Base-by-base conservation (phyloP, 148 eudicot genomes). In the Pouteria glomerata region DNA sequence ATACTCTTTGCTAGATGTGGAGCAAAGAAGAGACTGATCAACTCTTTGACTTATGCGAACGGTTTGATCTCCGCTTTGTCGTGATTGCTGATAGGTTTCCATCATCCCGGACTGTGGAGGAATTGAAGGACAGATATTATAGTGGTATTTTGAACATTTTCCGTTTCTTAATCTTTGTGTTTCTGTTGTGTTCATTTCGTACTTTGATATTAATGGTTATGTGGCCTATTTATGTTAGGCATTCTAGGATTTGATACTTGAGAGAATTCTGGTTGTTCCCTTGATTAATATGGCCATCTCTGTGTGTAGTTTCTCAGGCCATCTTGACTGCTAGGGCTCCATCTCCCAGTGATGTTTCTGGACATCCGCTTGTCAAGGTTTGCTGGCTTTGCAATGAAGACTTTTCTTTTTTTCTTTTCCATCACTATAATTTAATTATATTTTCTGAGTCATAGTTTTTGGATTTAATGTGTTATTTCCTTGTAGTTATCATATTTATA, bases 1-100 rank as follows among this genome's bases (percentile, higher is more conserved):
- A 29, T 56, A 42, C 39, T 62, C 64, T 70, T 56, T 74, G 37
- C 37, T 77, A 95, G 99, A 77, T 74, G 71, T 95, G 97, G 96
- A 91, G 92, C 60, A 91, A 87, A 81, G 92, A 91, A 83, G 97
- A 95, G 82, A 95, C 99, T 31, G 94, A 91, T 83, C 81, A 86
- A 51, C 79, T 95, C 68, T 95, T 95, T 79, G 97, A 95, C 42
- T 66, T 95, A 63, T 95, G 96, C 74, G 87, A 85, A 73, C 85
- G 81, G 80, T 95, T 86, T 55, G 97, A 95, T 78, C 90, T 92
- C 23, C 93, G 97, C 33, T 95, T 95, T 65, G 39, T 86, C 71
- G 81, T 95, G 65, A 75, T 95, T 76, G 93, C 94, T 11, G 97
- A 95, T 73, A 89, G 93, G 78, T 88, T 95, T 72, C 86, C 92